Evolutionary conservation across 2,329 filamentous ascomycete species (phyloP).

Genomic region (Akanthomyces uredinophilus): DNA sequence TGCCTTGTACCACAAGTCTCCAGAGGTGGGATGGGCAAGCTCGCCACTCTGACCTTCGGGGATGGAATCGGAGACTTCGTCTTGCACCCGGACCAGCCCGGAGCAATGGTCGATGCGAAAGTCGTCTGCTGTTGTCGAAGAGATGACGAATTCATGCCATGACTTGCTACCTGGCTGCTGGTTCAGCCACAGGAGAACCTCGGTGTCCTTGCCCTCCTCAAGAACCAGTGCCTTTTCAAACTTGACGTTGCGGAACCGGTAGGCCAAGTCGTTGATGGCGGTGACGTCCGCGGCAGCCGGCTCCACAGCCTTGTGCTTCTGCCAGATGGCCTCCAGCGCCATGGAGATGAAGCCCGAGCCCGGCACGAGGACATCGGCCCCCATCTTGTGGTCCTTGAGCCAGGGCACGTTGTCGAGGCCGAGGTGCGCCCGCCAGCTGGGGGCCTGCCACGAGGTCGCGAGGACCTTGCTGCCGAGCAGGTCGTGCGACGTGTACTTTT

Average conservation of each 20-base stretch:
- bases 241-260: slow-evolving; percentile 9
- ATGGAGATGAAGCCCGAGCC: slow-evolving; percentile 38
- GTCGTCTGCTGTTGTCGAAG: background rate
- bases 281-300: background rate
- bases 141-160: slow-evolving; percentile 4
- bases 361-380: slow-evolving; percentile 36
- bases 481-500: slow-evolving; percentile 23
- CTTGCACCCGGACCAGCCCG: background rate
- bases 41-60: background rate
- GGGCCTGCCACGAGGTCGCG: slow-evolving; percentile 28
- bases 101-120: slow-evolving; percentile 4
- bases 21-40: background rate
- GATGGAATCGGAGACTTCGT: background rate
- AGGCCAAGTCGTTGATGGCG: background rate
- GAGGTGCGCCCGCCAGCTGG: slow-evolving; percentile 36
- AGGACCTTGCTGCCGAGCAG: slow-evolving; percentile 25
- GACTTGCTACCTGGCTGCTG: background rate
- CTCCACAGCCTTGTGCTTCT: slow-evolving; percentile 13
- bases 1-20: slow-evolving; percentile 6
- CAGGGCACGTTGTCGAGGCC: slow-evolving; percentile 35
- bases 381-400: slow-evolving; percentile 40
- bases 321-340: slow-evolving; percentile 34
- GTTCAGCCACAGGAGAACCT: background rate
- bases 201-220: background rate
- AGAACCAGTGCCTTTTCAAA: slow-evolving; percentile 9